Evolutionary conservation across 1,139 yeast genomes (phyloP), one percentile per base, ranked within the genome.

Genomic region (Pichia sp.): DNA sequence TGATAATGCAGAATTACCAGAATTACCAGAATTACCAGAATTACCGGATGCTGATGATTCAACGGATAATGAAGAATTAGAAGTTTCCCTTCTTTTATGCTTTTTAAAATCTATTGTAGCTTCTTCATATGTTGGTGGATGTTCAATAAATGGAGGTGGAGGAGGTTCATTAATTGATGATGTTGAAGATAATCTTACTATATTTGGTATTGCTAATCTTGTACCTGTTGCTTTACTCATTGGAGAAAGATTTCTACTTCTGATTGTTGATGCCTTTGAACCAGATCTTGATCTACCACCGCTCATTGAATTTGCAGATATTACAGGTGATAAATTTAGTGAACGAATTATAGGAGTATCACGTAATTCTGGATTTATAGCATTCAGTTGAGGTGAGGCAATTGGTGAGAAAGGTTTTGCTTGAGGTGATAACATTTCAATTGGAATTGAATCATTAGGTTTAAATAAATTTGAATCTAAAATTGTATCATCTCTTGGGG

Each of bases 381-480:
- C 58, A 42, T 52, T 51, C 38, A 61, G 45, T 36, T 58, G 56
- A 2, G 66, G 65, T 1, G 64, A 57, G 6, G 55, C 52, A 16
- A 54, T 46, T 5, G 66, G 66, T 3, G 66, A 62, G 32, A 61
- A 62, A 7, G 66, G 67, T 45, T 57, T 59, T 6, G 67, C 66
- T 37, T 63, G 67, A 2, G 66, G 82, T 0, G 87, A 76, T 40
- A 73, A 67, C 38, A 82, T 62, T 39, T 69, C 74, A 16, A 64
- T 57, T 10, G 69, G 70, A 16, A 71, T 54, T 16, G 59, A 51
- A 4, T 57, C 47, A 24, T 66, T 71, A 0, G 92, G 92, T 54
- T 74, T 72, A 58, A 79, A 83, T 20, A 83, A 58, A 55, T 84
- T 83, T 1, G 89, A 60, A 9, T 72, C 74, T 27, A 78, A 57